Conservation (phyloP, 2,329 filamentous ascomycete genomes). For the Aspergillus oerlinghausenensis region DNA sequence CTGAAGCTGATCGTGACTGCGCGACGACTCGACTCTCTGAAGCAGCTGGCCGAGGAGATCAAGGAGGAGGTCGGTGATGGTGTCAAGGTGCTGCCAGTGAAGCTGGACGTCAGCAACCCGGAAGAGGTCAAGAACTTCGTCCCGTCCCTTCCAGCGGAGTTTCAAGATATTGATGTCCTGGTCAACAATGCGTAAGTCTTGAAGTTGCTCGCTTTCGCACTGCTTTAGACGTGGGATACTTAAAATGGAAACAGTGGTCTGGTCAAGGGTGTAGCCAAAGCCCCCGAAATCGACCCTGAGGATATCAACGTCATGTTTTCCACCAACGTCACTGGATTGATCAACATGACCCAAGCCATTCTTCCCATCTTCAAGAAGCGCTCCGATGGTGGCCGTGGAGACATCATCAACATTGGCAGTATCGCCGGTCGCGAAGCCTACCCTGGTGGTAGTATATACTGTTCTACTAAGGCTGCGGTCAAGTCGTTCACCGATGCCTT, state of each 20-base stretch:
- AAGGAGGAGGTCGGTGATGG: constrained; percentile 69
- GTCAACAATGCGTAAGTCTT: constrained; percentile 93
- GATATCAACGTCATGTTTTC: constrained; percentile 85
- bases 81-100: constrained; percentile 75
- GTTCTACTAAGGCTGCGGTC: constrained; percentile 85
- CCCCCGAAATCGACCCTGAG: constrained; percentile 73
- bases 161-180: constrained; percentile 76
- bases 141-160: constrained; percentile 69
- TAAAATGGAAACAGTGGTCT: constrained; percentile 58
- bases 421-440: constrained; percentile 90
- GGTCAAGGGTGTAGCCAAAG: constrained; percentile 81
- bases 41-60: constrained; percentile 73
- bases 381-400: constrained; percentile 69
- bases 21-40: constrained; percentile 73
- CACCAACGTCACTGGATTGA: constrained; percentile 91
- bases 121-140: constrained; percentile 72
- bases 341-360: constrained; percentile 93
- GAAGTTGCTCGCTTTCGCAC: constrained; percentile 52
- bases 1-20: constrained; percentile 85
- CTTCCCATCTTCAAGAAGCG: constrained; percentile 72
- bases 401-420: constrained; percentile 93
- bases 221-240: neutral
- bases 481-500: constrained; percentile 78
- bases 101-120: constrained; percentile 81
- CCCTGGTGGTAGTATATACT: constrained; percentile 83